Conservation (phyloP, 768 basidiomycete species). For the Mycena albidolilacea region DNA sequence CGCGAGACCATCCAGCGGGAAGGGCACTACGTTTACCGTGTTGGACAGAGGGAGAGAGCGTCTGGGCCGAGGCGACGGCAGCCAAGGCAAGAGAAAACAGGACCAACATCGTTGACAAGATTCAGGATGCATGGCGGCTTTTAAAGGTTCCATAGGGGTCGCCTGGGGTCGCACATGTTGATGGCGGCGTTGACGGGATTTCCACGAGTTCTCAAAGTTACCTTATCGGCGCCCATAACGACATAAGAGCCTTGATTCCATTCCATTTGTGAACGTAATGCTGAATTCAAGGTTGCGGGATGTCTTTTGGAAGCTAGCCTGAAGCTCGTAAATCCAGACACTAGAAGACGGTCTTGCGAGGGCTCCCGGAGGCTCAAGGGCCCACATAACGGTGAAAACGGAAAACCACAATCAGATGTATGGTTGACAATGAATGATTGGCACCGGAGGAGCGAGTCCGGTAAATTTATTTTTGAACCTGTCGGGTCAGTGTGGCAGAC, state of each 20-base stretch:
- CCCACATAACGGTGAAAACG: no score
- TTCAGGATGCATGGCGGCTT: neutral
- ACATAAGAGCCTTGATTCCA: neutral
- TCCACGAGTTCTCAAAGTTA: conserved; percentile 2
- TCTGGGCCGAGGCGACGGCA: conserved; percentile 26
- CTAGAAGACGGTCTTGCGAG: no score
- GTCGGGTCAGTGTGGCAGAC: neutral
- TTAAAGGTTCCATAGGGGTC: neutral
- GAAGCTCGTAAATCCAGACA: no score
- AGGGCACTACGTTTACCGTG: conserved; percentile 56
- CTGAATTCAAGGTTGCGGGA: no score
- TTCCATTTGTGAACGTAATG: conserved; percentile 9
- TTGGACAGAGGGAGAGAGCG: conserved; percentile 56
- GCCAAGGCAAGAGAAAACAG: conserved; percentile 28
- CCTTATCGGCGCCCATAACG: conserved; percentile 13
- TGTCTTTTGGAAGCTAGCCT: no score
- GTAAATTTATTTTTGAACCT: no score
- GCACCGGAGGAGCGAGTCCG: no score
- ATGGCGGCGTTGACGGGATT: neutral
- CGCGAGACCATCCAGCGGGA: conserved; percentile 59
- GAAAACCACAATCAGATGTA: no score
- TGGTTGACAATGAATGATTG: no score
- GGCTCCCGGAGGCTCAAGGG: no score
- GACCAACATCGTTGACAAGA: conserved; percentile 25
- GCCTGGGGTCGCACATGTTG: conserved; percentile 2